Percentiles rank a stretch among this genome's conserved stretches.
Evolutionary conservation across 257 asterid species (phyloP).

Genomic region (Knoxia roxburghii): DNA sequence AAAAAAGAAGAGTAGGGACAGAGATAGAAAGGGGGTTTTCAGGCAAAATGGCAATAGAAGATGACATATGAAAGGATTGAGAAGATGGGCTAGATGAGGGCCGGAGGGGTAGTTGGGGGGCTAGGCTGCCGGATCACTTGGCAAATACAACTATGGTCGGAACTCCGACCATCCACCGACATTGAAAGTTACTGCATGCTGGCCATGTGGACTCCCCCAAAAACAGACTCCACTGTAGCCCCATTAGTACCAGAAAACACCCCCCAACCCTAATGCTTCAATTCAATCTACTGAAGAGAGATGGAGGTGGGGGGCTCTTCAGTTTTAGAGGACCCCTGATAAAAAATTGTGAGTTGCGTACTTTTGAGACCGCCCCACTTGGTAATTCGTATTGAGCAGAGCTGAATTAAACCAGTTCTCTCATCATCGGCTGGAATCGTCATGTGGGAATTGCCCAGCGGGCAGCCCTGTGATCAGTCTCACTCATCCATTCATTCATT

Average conservation of each 20-base stretch:
- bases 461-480: neutral
- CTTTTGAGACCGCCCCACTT: neutral
- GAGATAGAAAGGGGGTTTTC: constrained; percentile 1
- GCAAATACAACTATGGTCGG: neutral
- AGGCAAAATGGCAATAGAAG: constrained; percentile 22
- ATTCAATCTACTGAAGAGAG: too few species aligned
- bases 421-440: too few species aligned
- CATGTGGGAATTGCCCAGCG: too few species aligned
- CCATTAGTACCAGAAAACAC: neutral
- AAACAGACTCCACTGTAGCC: constrained; percentile 5
- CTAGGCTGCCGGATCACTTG: constrained; percentile 12
- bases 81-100: neutral
- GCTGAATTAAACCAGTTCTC: too few species aligned
- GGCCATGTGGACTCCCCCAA: constrained; percentile 6
- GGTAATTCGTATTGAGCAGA: too few species aligned
- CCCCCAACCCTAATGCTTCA: neutral
- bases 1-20: constrained; percentile 25
- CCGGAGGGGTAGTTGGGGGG: too few species aligned
- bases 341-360: constrained; percentile 1
- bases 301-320: too few species aligned
- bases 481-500: constrained; percentile 5
- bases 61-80: constrained; percentile 22
- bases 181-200: constrained; percentile 22
- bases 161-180: constrained; percentile 40
- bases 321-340: constrained; percentile 9